These are phyloP conservation scores for Colletotrichum abscissum DNA, from an alignment of 2,329 filamentous ascomycete genomes.

Conservation along the genomic window DNA sequence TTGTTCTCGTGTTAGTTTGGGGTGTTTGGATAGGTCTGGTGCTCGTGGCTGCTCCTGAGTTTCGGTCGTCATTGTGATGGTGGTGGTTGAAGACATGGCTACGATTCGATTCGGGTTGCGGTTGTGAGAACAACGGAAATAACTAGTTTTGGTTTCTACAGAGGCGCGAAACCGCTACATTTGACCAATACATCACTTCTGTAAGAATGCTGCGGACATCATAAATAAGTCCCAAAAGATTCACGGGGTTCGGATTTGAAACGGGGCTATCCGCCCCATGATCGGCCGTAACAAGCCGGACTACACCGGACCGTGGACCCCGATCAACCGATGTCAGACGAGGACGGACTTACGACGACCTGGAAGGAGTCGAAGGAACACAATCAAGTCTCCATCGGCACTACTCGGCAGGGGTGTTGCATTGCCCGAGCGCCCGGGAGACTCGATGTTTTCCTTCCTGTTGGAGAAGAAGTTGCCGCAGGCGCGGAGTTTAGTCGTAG, in stretches of 20 bases:
- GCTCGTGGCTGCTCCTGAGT: background rate
- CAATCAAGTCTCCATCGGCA: background rate
- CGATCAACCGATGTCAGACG: background rate
- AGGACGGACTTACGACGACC: background rate
- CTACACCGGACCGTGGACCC: background rate
- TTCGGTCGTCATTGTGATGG: background rate
- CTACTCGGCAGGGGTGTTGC: background rate
- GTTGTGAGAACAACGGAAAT: too few species aligned
- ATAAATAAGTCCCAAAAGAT: background rate
- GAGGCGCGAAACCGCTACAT: constrained; percentile 35
- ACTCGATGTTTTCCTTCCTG: background rate
- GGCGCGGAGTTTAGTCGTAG: background rate
- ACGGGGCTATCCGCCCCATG: background rate
- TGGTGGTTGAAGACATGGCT: background rate
- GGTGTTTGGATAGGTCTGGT: constrained; percentile 26
- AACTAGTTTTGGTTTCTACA: background rate
- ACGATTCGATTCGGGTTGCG: background rate
- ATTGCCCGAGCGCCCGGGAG: background rate
- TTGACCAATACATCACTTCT: background rate
- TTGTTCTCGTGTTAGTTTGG: constrained; percentile 40
- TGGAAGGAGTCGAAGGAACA: background rate
- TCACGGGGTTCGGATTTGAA: background rate
- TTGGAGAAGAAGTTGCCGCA: background rate
- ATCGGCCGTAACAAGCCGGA: background rate
- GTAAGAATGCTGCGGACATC: too few species aligned